Base-by-base conservation (phyloP, 116 monocot genomes). In the Papilionanthe hybrid region DNA sequence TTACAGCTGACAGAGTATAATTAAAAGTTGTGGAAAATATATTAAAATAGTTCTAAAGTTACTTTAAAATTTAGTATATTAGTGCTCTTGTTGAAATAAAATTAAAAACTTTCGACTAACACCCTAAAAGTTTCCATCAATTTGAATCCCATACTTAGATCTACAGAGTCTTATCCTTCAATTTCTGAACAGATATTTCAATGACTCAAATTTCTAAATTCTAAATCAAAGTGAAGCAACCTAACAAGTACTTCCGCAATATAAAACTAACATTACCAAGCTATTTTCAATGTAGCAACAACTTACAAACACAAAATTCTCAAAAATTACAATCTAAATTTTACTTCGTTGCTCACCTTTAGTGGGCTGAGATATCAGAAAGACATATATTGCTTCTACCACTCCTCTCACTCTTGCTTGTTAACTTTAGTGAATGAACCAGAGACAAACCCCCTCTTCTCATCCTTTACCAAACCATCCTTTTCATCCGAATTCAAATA, bases 261-360 rank as follows among this genome's bases (percentile, higher is more conserved):
- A 63, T 9, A 63, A 20, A 7, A 22, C 22, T 9, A 63, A 63
- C 5, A 63, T 8, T 23, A 9, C 22, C 7, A 15, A 53, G 15
- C 3, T 18, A 53, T 53, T 53, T 53, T 53, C 53, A 53, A 4
- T 0, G 1, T 7, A 63, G 1, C 63, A 63, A 63, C 25, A 20
- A 25, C 22, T 8, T 63, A 9, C 63, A 25, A 37, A 63, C 9
- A 25, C 63, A 63, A 63, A 37, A 23, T 7, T 25, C 63, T 8
- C 41, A 69, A 69, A 69, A 32, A 69, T 69, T 17, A 69, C 32
- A 3, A 32, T 69, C 43, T 13, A 28, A 48, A 13, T 75, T 5
- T 25, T 18, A 49, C 25, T 48, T 49, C 8, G 75, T 27, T 50
- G 9, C 25, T 49, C 43, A 85, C 85, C 85, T 81, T 48, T 63